Conservation (phyloP, 2,329 filamentous ascomycete genomes). For the Gyromitra esculenta region DNA sequence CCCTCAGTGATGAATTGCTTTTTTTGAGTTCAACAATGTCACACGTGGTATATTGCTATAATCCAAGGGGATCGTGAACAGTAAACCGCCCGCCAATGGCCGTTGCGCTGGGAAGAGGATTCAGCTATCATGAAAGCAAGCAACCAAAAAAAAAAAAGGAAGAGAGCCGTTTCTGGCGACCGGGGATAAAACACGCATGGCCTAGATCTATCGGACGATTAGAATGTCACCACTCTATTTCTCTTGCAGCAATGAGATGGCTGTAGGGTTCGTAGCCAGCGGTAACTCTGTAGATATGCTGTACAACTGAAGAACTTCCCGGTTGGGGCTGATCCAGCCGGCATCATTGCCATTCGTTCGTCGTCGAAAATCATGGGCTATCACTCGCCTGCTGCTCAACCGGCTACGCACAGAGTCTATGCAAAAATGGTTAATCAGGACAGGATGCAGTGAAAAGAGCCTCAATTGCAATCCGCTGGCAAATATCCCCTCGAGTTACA, state of each 20-base stretch:
- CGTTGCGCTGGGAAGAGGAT: not conserved
- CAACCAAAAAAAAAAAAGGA: no score
- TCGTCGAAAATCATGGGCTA: not conserved
- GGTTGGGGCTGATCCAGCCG: not conserved
- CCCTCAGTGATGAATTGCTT: conserved; percentile 20
- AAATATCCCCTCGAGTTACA: not conserved
- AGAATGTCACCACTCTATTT: not conserved
- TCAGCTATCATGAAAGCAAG: not conserved
- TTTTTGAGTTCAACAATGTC: conserved; percentile 6
- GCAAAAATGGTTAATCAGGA: not conserved
- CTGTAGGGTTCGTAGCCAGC: not conserved
- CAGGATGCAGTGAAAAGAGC: not conserved
- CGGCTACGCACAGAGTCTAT: conserved; percentile 12
- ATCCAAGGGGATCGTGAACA: not conserved
- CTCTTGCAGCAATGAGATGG: not conserved
- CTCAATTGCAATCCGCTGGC: conserved; percentile 14
- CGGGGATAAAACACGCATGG: not conserved
- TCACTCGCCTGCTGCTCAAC: conserved; percentile 11
- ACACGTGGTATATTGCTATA: conserved; percentile 12
- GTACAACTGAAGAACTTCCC: conserved; percentile 6
- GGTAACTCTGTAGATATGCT: conserved; percentile 12
- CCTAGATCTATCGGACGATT: conserved; percentile 16
- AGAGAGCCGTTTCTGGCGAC: conserved; percentile 3
- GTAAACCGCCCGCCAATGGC: conserved; percentile 5
- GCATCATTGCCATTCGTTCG: conserved; percentile 2